Base-by-base conservation (phyloP, 1,284 basidiomycete genomes). In the Trichosporon coremiiforme region DNA sequence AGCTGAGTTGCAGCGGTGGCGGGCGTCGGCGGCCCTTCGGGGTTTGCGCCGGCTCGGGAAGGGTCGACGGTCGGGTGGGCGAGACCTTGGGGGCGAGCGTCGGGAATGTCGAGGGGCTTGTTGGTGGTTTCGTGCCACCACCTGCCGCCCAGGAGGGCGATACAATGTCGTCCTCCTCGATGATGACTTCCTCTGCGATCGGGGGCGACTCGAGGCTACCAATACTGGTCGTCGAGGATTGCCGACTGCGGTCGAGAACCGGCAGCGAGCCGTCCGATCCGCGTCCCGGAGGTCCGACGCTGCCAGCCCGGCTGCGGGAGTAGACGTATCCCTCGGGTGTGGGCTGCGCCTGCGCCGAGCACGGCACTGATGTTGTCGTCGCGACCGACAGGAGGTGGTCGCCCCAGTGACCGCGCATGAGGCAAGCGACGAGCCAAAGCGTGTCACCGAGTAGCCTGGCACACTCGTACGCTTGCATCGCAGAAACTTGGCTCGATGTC, bases 401-500 rank as follows among this genome's bases (percentile, higher is more conserved):
- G 50, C 57, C 31, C 57, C 57, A 62, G 17, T 29, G 13, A 3
- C 15, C 17, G 9, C 57, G 57, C 57, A 62, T 62, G 29, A 62
- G 57, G 31, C 17, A 33, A 4, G 57, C 57, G 57, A 20, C 31
- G 15, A 62, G 57, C 57, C 57, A 62, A 15, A 62, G 77, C 13
- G 79, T 76, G 64, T 82, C 82, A 9, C 76, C 81, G 2, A 80
- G 73, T 70, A 80, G 78, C 66, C 75, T 75, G 67, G 77, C 70
- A 0, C 80, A 77, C 65, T 81, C 77, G 70, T 76, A 80, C 3
- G 82, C 82, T 31, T 80, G 70, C 1, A 75, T 76, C 9, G 74
- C 71, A 0, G 80, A 80, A 0, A 72, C 71, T 0, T 78, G 78
- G 0, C 74, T 77, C 60, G 78, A 79, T 62, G 66, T 72, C 0